Conservation (phyloP, 1,284 basidiomycete species). For the Naganishia albida region DNA sequence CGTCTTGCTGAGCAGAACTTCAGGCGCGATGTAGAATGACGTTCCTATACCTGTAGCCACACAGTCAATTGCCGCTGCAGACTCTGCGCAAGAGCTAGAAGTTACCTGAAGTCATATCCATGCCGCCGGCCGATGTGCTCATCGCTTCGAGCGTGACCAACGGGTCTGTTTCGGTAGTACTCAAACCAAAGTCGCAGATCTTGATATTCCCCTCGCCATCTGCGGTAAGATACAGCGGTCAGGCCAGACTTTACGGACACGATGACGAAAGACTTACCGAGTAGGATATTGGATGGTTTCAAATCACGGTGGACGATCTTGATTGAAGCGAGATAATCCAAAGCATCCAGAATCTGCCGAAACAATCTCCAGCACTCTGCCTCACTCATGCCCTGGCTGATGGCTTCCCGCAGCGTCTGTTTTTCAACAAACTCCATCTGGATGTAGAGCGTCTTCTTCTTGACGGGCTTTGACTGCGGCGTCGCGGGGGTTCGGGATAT, state of each 20-base stretch:
- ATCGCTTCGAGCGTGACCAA: conserved; percentile 12
- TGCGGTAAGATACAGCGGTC: conserved; percentile 42
- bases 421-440: conserved; percentile 47
- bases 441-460: conserved; percentile 51
- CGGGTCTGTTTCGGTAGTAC: conserved; percentile 67
- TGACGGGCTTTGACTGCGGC: conserved; percentile 32
- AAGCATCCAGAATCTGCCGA: conserved; percentile 87
- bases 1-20: conserved; percentile 56
- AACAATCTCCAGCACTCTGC: conserved; percentile 88
- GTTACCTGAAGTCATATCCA: conserved; percentile 72
- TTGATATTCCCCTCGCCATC: conserved; percentile 87
- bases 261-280: conserved; percentile 59
- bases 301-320: conserved; percentile 93
- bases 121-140: conserved; percentile 35
- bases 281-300: conserved; percentile 88
- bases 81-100: too few relatives aligned
- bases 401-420: conserved; percentile 60
- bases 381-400: conserved; percentile 75
- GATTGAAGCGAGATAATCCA: conserved; percentile 83
- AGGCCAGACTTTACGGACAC: not conserved
- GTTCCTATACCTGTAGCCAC: conserved; percentile 76
- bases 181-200: conserved; percentile 90
- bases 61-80: not conserved
- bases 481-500: conserved; percentile 19
- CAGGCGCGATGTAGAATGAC: conserved; percentile 88